These are phyloP conservation scores for Boletus sensibilis DNA, from an alignment of 768 basidiomycete species.

Conservation along the genomic window DNA sequence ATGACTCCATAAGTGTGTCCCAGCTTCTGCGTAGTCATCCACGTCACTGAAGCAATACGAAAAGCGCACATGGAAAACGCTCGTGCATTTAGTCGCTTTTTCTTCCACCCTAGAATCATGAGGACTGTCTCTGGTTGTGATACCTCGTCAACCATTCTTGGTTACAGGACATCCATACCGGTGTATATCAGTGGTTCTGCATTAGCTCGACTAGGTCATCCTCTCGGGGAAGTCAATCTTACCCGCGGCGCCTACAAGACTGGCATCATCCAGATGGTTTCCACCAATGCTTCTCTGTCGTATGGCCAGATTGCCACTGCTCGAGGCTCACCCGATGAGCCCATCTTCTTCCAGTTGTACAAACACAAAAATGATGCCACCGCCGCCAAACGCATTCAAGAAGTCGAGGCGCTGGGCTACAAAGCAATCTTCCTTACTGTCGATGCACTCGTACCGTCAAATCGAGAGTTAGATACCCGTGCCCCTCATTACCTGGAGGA, in stretches of 20 bases:
- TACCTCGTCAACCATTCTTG: constrained; percentile 72
- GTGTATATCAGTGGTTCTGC: constrained; percentile 84
- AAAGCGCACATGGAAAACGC: constrained; percentile 66
- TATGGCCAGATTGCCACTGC: constrained; percentile 59
- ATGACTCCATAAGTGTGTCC: constrained; percentile 77
- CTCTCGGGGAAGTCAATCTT: constrained; percentile 84
- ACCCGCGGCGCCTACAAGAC: constrained; percentile 63
- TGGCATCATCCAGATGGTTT: constrained; percentile 84
- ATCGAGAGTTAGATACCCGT: constrained; percentile 73
- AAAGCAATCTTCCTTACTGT: constrained; percentile 91
- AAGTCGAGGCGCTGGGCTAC: constrained; percentile 72
- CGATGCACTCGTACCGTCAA: constrained; percentile 81
- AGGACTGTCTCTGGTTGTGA: constrained; percentile 60
- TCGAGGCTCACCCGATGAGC: constrained; percentile 51
- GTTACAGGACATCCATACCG: constrained; percentile 69
- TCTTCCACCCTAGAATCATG: constrained; percentile 85
- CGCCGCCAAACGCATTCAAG: constrained; percentile 68
- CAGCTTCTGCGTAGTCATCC: constrained; percentile 6
- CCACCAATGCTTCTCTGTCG: constrained; percentile 73
- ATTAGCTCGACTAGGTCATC: constrained; percentile 84
- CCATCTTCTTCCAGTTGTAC: constrained; percentile 84
- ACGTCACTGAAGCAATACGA: constrained; percentile 10
- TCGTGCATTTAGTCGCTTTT: constrained; percentile 81
- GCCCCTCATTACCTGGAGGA: constrained; percentile 58
- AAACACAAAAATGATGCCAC: constrained; percentile 67